A percentile compares a stretch with the other conserved stretches of the same genome.
These are phyloP conservation scores for Camelina hispida DNA, from an alignment of 345 rosid species.

Conservation along the genomic window DNA sequence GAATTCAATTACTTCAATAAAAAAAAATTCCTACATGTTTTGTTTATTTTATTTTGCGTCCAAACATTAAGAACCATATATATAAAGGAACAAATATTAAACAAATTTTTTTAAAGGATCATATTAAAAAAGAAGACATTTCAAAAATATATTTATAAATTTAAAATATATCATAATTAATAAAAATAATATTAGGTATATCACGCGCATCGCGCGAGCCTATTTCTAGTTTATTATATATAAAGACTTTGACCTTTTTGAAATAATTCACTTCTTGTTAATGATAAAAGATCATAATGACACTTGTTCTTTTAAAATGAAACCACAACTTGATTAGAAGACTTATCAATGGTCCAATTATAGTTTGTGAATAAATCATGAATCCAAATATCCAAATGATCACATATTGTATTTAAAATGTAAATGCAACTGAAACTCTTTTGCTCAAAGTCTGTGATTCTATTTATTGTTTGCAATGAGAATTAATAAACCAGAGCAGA, in stretches of 20 bases:
- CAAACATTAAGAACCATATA: no score
- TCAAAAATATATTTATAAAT: no score
- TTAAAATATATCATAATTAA: no score
- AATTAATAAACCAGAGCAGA: not conserved
- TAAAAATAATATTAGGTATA: no score
- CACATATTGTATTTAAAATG: not conserved
- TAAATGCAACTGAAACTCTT: not conserved
- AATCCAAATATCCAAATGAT: not conserved
- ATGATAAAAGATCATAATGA: not conserved
- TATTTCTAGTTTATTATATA: no score
- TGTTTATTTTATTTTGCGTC: no score
- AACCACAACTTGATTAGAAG: not conserved
- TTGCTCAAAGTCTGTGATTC: constrained; percentile 12
- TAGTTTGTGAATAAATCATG: not conserved
- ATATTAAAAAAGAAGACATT: no score
- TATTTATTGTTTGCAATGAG: constrained; percentile 28
- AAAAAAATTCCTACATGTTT: no score
- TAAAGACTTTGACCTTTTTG: not conserved
- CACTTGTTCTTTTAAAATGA: not conserved
- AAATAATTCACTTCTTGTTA: not conserved
- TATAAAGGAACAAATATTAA: no score
- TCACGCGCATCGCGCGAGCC: no score
- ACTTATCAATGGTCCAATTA: not conserved
- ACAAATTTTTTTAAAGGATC: no score
- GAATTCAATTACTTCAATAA: no score